Conservation (phyloP, 805 yeast genomes). For the Sugiyamaella floridensis region DNA sequence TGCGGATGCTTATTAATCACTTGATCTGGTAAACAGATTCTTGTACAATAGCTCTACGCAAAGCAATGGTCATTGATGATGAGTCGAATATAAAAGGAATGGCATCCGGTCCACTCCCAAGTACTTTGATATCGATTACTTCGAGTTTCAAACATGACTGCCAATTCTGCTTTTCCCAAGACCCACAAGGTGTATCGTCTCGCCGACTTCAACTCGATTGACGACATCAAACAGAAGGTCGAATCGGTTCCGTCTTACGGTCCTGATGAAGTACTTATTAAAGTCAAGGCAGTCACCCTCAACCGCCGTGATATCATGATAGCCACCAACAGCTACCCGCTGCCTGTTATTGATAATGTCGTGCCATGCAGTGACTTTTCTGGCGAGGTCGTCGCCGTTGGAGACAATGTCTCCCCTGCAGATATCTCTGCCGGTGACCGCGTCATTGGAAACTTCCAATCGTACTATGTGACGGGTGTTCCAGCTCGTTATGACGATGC, state of each 20-base stretch:
- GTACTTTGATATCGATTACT: no score
- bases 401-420: background rate
- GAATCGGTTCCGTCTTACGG: background rate
- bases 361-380: conserved; percentile 11
- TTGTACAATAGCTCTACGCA: no score
- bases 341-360: background rate
- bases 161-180: no score
- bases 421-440: conserved; percentile 5
- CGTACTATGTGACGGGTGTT: background rate
- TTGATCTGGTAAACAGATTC: no score
- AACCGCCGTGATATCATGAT: conserved; percentile 8
- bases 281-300: conserved; percentile 8
- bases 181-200: no score
- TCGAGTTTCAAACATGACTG: no score
- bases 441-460: conserved; percentile 8
- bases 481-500: background rate
- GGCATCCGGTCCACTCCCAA: no score
- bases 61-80: no score
- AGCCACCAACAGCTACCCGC: conserved; percentile 3
- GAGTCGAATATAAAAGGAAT: no score
- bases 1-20: no score
- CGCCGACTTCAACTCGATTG: no score
- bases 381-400: conserved; percentile 7
- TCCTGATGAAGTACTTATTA: conserved; percentile 2
- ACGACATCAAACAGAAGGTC: background rate